Evolutionary conservation across 1,139 yeast genomes (phyloP).

Genomic region (Yamadazyma atmosphaerica): DNA sequence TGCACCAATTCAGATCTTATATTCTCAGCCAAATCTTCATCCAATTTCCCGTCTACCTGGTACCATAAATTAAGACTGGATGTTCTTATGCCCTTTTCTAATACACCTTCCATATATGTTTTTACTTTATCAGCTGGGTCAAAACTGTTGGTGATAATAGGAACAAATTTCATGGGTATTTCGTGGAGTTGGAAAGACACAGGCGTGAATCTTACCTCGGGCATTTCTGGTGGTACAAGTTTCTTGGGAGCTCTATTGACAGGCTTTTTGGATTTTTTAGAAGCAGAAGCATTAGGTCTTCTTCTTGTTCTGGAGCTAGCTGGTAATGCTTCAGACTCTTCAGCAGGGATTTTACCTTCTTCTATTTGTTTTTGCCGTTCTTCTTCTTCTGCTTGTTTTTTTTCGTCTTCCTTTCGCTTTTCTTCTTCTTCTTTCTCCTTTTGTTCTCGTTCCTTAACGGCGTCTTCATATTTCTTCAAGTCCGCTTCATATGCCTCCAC

Average conservation of each 20-base stretch:
- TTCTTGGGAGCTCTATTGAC: constrained; percentile 24
- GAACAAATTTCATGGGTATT: constrained; percentile 65
- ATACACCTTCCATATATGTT: constrained; percentile 58
- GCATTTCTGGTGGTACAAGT: constrained; percentile 34
- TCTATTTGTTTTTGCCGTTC: constrained; percentile 12
- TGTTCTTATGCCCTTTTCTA: constrained; percentile 61
- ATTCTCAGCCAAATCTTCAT: constrained; percentile 55
- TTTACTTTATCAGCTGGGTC: constrained; percentile 56
- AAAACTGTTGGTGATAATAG: constrained; percentile 71
- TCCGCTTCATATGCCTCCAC: constrained; percentile 48
- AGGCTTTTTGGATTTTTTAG: constrained; percentile 20
- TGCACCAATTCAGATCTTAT: constrained; percentile 38
- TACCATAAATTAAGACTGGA: constrained; percentile 76
- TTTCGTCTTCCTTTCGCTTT: constrained; percentile 25
- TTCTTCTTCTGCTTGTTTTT: constrained; percentile 20
- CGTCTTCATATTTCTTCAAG: constrained; percentile 30
- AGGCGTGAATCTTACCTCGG: constrained; percentile 53
- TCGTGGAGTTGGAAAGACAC: constrained; percentile 63
- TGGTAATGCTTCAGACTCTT: constrained; percentile 2
- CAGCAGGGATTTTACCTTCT: constrained; percentile 12
- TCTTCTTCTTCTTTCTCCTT: constrained; percentile 25
- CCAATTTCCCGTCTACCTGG: constrained; percentile 78
- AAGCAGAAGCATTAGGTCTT: constrained; percentile 22
- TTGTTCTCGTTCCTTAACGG: constrained; percentile 21
- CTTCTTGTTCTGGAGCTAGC: constrained; percentile 16